Evolutionary conservation across 495 filamentous ascomycete species (phyloP).

Genomic region (Neurospora sp.): DNA sequence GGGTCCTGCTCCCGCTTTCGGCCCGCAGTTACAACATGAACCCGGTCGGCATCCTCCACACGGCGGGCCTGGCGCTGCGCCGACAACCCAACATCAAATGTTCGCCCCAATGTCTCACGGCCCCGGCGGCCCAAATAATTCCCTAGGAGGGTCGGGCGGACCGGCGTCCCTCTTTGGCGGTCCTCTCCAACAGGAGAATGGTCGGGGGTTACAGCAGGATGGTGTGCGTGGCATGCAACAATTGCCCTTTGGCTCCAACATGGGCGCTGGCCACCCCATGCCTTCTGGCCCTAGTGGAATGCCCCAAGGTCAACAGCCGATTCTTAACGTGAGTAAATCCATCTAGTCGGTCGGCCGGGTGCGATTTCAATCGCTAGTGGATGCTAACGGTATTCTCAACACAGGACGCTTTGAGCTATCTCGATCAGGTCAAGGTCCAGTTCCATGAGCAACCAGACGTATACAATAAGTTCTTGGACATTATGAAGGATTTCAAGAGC

Average conservation of each 20-base stretch:
- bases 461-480: constrained; percentile 95
- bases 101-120: constrained; percentile 45
- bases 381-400: constrained; percentile 1
- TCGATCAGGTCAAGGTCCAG: constrained; percentile 97
- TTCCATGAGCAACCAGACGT: constrained; percentile 96
- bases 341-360: not conserved
- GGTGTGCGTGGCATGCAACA: constrained; percentile 31
- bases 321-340: constrained; percentile 64
- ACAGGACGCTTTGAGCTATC: constrained; percentile 91
- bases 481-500: constrained; percentile 99
- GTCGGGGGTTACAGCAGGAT: constrained; percentile 31
- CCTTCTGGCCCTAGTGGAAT: constrained; percentile 33
- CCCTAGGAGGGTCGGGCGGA: constrained; percentile 22
- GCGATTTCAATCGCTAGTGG: not conserved
- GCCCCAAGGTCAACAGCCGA: constrained; percentile 86
- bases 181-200: constrained; percentile 37
- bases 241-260: constrained; percentile 30
- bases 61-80: constrained; percentile 52
- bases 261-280: constrained; percentile 20
- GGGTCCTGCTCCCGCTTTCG: constrained; percentile 57
- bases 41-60: constrained; percentile 48
- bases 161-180: constrained; percentile 36
- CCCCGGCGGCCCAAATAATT: constrained; percentile 28
- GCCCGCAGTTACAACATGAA: constrained; percentile 52
- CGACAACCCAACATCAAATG: constrained; percentile 47